Conservation (phyloP, 2,329 filamentous ascomycete genomes). For the Cytospora paraplurivora region DNA sequence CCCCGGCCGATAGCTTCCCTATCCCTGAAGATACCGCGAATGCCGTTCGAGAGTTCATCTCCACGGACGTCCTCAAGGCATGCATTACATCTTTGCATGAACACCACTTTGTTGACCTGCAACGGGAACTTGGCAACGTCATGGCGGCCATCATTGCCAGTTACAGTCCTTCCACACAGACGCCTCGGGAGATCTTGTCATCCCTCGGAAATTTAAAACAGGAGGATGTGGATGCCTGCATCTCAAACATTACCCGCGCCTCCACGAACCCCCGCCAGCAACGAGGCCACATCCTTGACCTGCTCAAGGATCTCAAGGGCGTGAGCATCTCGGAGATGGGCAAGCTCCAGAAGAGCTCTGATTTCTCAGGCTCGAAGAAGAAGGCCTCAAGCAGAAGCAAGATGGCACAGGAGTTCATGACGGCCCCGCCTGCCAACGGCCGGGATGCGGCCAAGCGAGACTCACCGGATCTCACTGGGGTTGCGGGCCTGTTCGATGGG, state of each 20-base stretch:
- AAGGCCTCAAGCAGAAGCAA: conserved; percentile 46
- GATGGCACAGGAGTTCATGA: conserved; percentile 70
- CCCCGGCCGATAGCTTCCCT: conserved; percentile 42
- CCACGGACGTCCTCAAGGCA: conserved; percentile 82
- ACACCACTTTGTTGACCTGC: conserved; percentile 93
- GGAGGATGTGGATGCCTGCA: conserved; percentile 65
- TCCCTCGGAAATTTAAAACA: conserved; percentile 76
- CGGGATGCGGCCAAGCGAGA: conserved; percentile 30
- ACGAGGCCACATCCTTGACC: conserved; percentile 76
- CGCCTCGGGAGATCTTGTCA: conserved; percentile 74
- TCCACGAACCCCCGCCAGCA: conserved; percentile 71
- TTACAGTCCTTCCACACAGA: conserved; percentile 70
- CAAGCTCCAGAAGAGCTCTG: conserved; percentile 65
- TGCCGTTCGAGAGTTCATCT: conserved; percentile 86
- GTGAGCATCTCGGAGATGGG: conserved; percentile 93
- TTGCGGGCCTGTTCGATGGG: conserved; percentile 53
- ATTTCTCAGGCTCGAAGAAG: conserved; percentile 23
- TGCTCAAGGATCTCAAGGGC: conserved; percentile 84
- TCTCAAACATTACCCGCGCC: conserved; percentile 61
- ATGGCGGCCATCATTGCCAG: conserved; percentile 83
- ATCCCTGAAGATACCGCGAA: conserved; percentile 58
- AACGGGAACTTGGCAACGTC: conserved; percentile 85
- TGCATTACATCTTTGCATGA: conserved; percentile 91
- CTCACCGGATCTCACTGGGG: conserved; percentile 57
- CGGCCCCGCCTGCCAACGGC: conserved; percentile 43